These are phyloP conservation scores for Salinomyces thailandicus DNA, from an alignment of 2,329 filamentous ascomycete species.

Conservation along the genomic window DNA sequence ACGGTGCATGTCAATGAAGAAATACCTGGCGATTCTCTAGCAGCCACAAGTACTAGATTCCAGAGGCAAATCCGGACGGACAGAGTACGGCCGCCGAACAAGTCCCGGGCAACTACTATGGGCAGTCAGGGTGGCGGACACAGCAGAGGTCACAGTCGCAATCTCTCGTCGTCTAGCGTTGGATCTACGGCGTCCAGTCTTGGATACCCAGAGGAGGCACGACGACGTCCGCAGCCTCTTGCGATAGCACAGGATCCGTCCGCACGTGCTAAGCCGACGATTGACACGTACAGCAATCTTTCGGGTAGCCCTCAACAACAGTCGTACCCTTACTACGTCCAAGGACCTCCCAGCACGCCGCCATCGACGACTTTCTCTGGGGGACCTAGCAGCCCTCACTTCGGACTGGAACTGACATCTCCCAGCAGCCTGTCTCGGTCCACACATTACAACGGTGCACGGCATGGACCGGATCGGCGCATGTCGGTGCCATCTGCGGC, in stretches of 20 bases:
- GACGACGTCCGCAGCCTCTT: constrained; percentile 67
- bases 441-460: constrained; percentile 61
- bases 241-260: constrained; percentile 63
- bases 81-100: constrained; percentile 61
- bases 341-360: constrained; percentile 67
- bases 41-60: constrained; percentile 82
- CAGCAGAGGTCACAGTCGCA: constrained; percentile 67
- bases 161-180: constrained; percentile 82
- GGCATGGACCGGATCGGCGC: constrained; percentile 52
- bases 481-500: constrained; percentile 70
- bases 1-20: constrained; percentile 97
- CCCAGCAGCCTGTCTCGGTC: constrained; percentile 60
- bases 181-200: constrained; percentile 62
- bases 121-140: constrained; percentile 58
- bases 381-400: constrained; percentile 65
- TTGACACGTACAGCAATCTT: constrained; percentile 51
- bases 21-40: constrained; percentile 85
- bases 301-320: constrained; percentile 51
- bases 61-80: constrained; percentile 88
- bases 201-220: constrained; percentile 53
- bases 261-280: constrained; percentile 50
- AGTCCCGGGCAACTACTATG: constrained; percentile 64
- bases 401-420: constrained; percentile 58
- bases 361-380: constrained; percentile 74
- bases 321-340: constrained; percentile 53